A percentile compares a stretch with the other conserved stretches of the same genome.
Evolutionary conservation across 257 asterid genomes (phyloP).

Genomic region (Solanum tarijense): DNA sequence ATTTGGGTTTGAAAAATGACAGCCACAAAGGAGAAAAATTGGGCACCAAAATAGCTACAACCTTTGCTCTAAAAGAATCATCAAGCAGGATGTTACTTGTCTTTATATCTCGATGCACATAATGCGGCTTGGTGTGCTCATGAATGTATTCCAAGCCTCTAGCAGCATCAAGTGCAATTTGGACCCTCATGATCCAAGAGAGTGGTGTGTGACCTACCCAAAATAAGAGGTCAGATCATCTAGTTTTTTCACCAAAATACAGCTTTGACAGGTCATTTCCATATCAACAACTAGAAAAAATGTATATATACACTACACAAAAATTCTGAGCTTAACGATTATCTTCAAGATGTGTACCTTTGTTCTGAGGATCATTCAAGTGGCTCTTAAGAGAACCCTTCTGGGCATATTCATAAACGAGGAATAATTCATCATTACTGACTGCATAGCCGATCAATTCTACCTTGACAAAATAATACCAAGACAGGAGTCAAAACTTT

Average conservation of each 20-base stretch:
- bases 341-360: conserved; percentile 34
- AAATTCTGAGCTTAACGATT: neutral
- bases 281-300: neutral
- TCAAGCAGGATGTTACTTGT: conserved; percentile 89
- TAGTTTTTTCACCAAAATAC: neutral
- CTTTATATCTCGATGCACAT: conserved; percentile 93
- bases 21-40: neutral
- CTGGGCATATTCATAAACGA: conserved; percentile 80
- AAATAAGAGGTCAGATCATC: neutral
- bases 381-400: conserved; percentile 85
- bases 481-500: conserved; percentile 13
- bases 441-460: conserved; percentile 92
- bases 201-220: conserved; percentile 67
- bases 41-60: conserved; percentile 11
- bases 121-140: conserved; percentile 94
- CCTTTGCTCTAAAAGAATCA: conserved; percentile 85
- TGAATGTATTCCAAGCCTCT: conserved; percentile 95
- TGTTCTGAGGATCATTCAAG: conserved; percentile 83
- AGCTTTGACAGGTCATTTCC: neutral
- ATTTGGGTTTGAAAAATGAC: neutral
- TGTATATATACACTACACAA: neutral
- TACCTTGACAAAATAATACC: conserved; percentile 54
- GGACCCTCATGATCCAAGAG: conserved; percentile 90
- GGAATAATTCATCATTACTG: conserved; percentile 73
- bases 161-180: conserved; percentile 98